phyloP scores from a whole-genome alignment of 2,329 filamentous ascomycete species.

The Cladosporium sp. region DNA sequence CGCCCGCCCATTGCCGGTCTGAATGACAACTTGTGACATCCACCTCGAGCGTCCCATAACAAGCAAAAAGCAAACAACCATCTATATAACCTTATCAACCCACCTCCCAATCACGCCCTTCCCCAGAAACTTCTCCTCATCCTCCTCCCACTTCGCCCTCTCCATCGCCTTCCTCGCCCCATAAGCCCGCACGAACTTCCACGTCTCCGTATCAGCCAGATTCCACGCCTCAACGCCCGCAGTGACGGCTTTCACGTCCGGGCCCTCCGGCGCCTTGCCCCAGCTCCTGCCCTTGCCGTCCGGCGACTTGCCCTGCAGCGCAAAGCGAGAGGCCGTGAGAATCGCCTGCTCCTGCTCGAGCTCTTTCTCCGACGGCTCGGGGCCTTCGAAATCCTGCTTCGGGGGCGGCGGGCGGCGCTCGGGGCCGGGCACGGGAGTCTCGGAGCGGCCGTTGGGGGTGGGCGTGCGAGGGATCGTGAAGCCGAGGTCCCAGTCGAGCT shows the following conservation, averaged over 20 bases:
- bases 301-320: slow-evolving; percentile 8
- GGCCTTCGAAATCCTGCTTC: slow-evolving; percentile 45
- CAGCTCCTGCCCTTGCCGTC: neutral
- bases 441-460: slow-evolving; percentile 48
- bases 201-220: slow-evolving; percentile 68
- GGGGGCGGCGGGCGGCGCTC: slow-evolving; percentile 45
- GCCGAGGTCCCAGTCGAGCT: slow-evolving; percentile 82
- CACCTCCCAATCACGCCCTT: slow-evolving; percentile 40
- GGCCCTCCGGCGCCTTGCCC: neutral
- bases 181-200: slow-evolving; percentile 67
- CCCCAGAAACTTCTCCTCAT: slow-evolving; percentile 60
- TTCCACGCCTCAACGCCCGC: slow-evolving; percentile 47
- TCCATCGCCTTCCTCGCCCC: slow-evolving; percentile 58
- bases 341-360: slow-evolving; percentile 50
- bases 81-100: slow-evolving; percentile 18
- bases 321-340: slow-evolving; percentile 46
- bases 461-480: slow-evolving; percentile 64
- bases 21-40: too few relatives aligned
- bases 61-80: neutral
- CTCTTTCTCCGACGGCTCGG: slow-evolving; percentile 48
- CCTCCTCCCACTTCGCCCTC: slow-evolving; percentile 61
- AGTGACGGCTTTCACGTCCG: slow-evolving; percentile 24
- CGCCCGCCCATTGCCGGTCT: too few relatives aligned
- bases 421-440: slow-evolving; percentile 53
- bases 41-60: too few relatives aligned